phyloP scores from a whole-genome alignment of 2,329 filamentous ascomycete species.

The Cladorrhinum sp. region DNA sequence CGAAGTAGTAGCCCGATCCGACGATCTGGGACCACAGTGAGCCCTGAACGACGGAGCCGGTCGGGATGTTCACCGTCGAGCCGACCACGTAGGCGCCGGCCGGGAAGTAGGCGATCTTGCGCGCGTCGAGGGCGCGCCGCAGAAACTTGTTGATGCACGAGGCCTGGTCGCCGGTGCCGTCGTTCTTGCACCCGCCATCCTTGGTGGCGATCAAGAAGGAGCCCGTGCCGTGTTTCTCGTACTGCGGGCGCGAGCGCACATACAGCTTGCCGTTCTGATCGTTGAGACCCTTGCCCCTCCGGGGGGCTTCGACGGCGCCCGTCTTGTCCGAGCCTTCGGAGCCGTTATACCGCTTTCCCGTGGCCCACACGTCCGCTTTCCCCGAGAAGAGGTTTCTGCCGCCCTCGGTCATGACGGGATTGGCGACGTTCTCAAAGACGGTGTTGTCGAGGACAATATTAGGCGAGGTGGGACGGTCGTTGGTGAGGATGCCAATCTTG shows the following conservation, averaged over 20 bases:
- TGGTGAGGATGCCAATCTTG: too few relatives aligned
- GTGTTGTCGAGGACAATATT: too few relatives aligned
- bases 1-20: constrained; percentile 56
- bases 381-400: background rate
- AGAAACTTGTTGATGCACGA: too few relatives aligned
- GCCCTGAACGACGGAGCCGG: constrained; percentile 63
- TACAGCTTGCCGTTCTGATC: background rate
- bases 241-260: constrained; percentile 68
- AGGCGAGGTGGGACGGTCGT: too few relatives aligned
- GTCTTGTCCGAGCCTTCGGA: background rate
- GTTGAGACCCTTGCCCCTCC: background rate
- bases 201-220: too few relatives aligned
- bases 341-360: background rate
- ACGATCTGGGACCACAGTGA: constrained; percentile 70
- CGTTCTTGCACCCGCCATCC: too few relatives aligned
- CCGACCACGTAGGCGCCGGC: constrained; percentile 39
- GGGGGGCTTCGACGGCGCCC: constrained; percentile 41
- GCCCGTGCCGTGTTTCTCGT: constrained; percentile 53
- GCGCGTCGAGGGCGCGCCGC: too few relatives aligned
- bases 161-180: too few relatives aligned
- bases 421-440: background rate
- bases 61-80: constrained; percentile 51
- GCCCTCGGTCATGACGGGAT: too few relatives aligned
- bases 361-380: background rate
- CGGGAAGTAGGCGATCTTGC: constrained; percentile 32